These are phyloP conservation scores for Coffea canephora DNA, from an alignment of 257 asterid genomes.

Conservation along the genomic window DNA sequence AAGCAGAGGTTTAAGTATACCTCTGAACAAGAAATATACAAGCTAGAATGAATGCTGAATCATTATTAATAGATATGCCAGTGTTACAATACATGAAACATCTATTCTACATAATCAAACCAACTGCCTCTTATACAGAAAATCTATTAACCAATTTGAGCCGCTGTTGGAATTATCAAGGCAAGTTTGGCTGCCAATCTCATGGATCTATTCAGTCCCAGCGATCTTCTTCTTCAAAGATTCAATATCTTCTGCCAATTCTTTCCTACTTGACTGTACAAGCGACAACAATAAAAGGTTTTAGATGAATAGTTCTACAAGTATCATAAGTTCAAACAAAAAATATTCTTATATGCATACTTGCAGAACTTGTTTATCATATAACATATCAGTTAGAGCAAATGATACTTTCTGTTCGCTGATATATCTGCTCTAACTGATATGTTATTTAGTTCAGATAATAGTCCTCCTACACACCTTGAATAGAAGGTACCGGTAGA, in stretches of 20 bases:
- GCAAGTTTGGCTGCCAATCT: conserved; percentile 6
- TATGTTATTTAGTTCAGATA: too few species aligned
- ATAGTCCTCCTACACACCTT: conserved; percentile 48
- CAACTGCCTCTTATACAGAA: conserved; percentile 40
- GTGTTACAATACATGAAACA: conserved; percentile 30
- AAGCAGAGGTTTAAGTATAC: too few species aligned
- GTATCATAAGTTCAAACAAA: background rate
- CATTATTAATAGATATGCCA: conserved; percentile 28
- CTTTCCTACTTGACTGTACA: conserved; percentile 87
- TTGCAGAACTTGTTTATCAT: background rate
- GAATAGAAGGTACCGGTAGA: conserved; percentile 96
- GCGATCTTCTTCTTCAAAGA: conserved; percentile 81
- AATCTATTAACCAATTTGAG: conserved; percentile 15
- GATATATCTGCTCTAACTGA: too few species aligned
- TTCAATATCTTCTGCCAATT: conserved; percentile 77
- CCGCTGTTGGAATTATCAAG: conserved; percentile 21
- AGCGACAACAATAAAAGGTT: conserved; percentile 3
- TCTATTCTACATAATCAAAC: conserved; percentile 44
- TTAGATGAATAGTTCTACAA: background rate
- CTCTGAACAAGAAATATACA: conserved; percentile 4
- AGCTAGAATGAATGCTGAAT: conserved; percentile 13
- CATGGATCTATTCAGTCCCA: conserved; percentile 59
- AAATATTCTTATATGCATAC: background rate
- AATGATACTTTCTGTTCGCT: background rate
- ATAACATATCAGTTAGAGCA: background rate